Conservation (phyloP, 257 asterid species). For the Echium plantagineum region DNA sequence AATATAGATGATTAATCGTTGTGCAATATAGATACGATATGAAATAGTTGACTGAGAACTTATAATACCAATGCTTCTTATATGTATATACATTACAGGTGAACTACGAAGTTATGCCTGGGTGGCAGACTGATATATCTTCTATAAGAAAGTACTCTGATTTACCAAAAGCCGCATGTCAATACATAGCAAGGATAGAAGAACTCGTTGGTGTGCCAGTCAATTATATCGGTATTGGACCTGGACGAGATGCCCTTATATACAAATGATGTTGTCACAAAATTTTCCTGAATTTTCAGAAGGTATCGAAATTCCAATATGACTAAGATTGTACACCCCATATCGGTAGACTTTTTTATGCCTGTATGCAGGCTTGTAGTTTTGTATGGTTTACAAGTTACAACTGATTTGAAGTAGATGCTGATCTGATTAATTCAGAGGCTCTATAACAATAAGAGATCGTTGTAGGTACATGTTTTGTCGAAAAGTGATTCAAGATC, state of each 20-base stretch:
- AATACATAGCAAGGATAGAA: conserved; percentile 80
- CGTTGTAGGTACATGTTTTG: no score
- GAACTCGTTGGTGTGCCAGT: conserved; percentile 77
- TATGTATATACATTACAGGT: no score
- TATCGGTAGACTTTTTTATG: conserved; percentile 6
- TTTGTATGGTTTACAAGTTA: conserved; percentile 1
- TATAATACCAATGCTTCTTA: no score
- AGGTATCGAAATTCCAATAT: neutral
- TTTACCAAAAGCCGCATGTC: conserved; percentile 73
- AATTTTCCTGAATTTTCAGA: neutral
- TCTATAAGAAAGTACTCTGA: conserved; percentile 68
- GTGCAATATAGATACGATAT: no score
- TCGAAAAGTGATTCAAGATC: no score
- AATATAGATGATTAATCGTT: no score
- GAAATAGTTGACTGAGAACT: no score
- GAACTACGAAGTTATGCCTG: conserved; percentile 79
- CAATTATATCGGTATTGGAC: conserved; percentile 94
- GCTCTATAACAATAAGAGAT: no score
- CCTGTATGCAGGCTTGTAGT: conserved; percentile 17
- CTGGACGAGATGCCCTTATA: conserved; percentile 93
- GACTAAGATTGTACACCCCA: conserved; percentile 4
- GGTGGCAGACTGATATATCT: conserved; percentile 82
- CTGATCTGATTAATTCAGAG: no score
- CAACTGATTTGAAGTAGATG: no score
- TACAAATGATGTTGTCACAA: conserved; percentile 40